phyloP scores from a whole-genome alignment of 352 stramenopile genomes.

The Globisporangium paroecandrum region DNA sequence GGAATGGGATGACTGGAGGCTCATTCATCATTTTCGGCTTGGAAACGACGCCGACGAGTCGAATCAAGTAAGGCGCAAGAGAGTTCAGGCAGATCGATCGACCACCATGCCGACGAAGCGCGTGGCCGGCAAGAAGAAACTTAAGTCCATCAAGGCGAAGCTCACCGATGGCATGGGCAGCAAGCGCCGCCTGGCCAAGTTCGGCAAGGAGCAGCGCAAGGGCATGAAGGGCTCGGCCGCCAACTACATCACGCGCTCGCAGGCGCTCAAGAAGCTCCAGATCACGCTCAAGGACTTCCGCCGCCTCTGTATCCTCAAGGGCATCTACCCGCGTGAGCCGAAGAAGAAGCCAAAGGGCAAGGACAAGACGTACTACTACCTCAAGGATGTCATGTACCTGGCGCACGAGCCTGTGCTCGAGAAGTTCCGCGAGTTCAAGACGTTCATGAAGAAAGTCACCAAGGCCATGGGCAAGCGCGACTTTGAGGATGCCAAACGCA shows the following conservation, averaged over 20 bases:
- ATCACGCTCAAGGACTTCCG: constrained; percentile 98
- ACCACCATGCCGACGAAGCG: constrained; percentile 79
- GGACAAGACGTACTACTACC: constrained; percentile 99
- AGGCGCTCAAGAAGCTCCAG: constrained; percentile 94
- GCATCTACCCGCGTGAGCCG: constrained; percentile 98
- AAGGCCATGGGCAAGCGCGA: constrained; percentile 85
- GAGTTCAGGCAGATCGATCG: background rate
- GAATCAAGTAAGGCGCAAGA: background rate
- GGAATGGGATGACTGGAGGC: constrained; percentile 21
- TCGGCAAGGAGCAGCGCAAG: constrained; percentile 85
- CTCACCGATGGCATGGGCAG: constrained; percentile 80
- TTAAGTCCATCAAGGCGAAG: constrained; percentile 90
- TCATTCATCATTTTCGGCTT: constrained; percentile 16
- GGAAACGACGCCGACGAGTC: constrained; percentile 12
- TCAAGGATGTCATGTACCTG: constrained; percentile 98
- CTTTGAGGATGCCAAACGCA: constrained; percentile 73
- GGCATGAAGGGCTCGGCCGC: constrained; percentile 76
- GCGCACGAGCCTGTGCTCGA: constrained; percentile 97
- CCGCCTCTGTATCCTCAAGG: constrained; percentile 99
- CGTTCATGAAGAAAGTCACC: constrained; percentile 98
- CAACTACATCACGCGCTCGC: constrained; percentile 95
- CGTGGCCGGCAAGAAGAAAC: constrained; percentile 88
- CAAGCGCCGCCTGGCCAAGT: constrained; percentile 76
- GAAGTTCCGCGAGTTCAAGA: constrained; percentile 98
- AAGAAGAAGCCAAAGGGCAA: constrained; percentile 93